Base-by-base conservation (phyloP, 2,329 filamentous ascomycete genomes). In the Pseudohalonectria lignicola region DNA sequence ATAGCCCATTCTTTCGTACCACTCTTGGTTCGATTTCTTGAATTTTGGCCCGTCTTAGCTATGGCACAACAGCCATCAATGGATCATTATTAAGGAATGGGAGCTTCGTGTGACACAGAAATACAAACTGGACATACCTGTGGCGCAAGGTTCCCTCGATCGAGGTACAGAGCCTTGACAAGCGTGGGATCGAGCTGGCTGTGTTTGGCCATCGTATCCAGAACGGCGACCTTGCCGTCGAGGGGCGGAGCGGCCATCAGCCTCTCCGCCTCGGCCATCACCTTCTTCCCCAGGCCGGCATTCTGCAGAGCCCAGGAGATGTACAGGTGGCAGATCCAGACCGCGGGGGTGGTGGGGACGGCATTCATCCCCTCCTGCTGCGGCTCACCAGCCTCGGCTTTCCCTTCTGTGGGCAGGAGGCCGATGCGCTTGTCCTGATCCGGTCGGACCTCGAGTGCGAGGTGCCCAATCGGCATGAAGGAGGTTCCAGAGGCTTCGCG, bases 261-360 rank as follows among this genome's bases (percentile, higher is more conserved):
- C 17, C 40, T 43, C 39, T 65, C 61, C 30, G 53, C 45, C 26
- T 52, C 45, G 4, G 45, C 47, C 57, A 65, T 64, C 21, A 58
- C 51, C 12, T 48, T 50, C 34, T 51, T 49, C 36, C 60, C 60
- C 17, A 59, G 50, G 5, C 61, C 61, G 26, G 51, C 47, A 12
- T 48, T 43, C 42, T 62, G 61, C 21, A 64, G 47, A 2, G 52
- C 52, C 46, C 52, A 54, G 33, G 62, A 64, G 39, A 66, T 53
- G 46, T 60, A 66, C 17, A 65, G 52, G 8, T 53, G 54, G 39
- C 60, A 58, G 25, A 63, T 45, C 60, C 60, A 64, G 29, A 57
- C 48, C 4, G 56, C 57, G 11, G 47, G 49, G 11, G 47, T 40
- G 12, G 45, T 29, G 13, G 54, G 53, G 23, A 60, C 49, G n/a